Conservation (phyloP, 208 protist species). For the Jaenimonas drosophilae region DNA sequence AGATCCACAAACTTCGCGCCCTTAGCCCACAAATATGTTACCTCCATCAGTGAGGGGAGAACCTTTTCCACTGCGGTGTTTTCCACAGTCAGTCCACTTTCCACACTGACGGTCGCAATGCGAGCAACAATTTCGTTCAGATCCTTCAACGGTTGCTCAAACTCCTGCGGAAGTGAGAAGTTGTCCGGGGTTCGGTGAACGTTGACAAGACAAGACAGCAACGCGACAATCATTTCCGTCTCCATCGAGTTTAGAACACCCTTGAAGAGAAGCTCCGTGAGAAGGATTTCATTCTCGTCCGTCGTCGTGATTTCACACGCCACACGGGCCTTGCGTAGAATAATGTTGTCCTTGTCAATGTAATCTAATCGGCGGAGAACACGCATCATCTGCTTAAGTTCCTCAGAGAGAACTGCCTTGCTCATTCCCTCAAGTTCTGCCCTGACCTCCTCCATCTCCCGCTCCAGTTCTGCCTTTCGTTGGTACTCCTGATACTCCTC, state of each 20-base stretch:
- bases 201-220: conserved; percentile 95
- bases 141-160: conserved; percentile 83
- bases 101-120: conserved; percentile 89
- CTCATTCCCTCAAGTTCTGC: conserved; percentile 75
- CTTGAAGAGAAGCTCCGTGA: conserved; percentile 98
- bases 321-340: conserved; percentile 96
- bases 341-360: conserved; percentile 96
- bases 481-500: conserved; percentile 55
- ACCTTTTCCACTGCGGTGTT: conserved; percentile 93
- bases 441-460: conserved; percentile 54
- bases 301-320: conserved; percentile 97
- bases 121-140: conserved; percentile 88
- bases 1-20: conserved; percentile 97
- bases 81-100: conserved; percentile 88
- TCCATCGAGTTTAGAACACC: conserved; percentile 97
- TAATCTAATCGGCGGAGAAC: conserved; percentile 95
- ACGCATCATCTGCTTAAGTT: conserved; percentile 95
- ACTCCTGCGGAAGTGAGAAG: conserved; percentile 77
- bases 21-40: conserved; percentile 95
- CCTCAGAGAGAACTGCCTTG: conserved; percentile 89
- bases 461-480: conserved; percentile 54
- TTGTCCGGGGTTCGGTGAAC: conserved; percentile 90
- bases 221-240: conserved; percentile 91
- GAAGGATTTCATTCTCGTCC: conserved; percentile 97
- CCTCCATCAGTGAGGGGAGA: conserved; percentile 94